Conservation (phyloP, 352 stramenopile species). For the Phytophthora podocarpi region DNA sequence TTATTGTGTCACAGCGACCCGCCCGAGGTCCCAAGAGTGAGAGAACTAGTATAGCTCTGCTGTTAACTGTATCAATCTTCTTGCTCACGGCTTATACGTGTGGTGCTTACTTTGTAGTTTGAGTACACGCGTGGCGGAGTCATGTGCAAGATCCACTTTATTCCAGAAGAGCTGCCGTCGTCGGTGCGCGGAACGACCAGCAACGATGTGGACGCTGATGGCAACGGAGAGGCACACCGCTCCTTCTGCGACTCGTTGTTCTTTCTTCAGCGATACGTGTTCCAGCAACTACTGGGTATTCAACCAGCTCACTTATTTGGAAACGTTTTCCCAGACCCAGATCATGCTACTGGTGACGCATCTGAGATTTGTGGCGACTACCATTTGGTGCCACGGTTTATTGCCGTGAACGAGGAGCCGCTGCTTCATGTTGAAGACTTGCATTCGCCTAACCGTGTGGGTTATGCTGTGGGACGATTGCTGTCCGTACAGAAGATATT, state of each 20-base stretch:
- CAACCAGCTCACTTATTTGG: conserved; percentile 73
- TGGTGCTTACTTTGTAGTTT: conserved; percentile 51
- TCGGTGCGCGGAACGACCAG: conserved; percentile 39
- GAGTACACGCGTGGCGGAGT: conserved; percentile 80
- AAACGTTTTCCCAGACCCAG: conserved; percentile 60
- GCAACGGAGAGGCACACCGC: conserved; percentile 30
- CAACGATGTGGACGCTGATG: conserved; percentile 30
- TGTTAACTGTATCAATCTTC: neutral
- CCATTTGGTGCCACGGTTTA: conserved; percentile 84
- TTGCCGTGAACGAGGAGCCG: conserved; percentile 66
- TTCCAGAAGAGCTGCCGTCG: conserved; percentile 63
- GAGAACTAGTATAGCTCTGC: neutral
- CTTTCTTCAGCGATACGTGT: conserved; percentile 76
- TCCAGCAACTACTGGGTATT: conserved; percentile 78
- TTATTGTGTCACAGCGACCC: conserved; percentile 73
- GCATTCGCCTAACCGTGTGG: conserved; percentile 74
- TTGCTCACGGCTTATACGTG: neutral
- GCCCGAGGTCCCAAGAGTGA: conserved; percentile 62
- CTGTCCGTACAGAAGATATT: conserved; percentile 70
- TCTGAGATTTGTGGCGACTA: conserved; percentile 76
- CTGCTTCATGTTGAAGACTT: conserved; percentile 71
- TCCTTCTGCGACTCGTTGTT: conserved; percentile 63
- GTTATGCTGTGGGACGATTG: conserved; percentile 72
- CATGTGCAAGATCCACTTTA: conserved; percentile 80
- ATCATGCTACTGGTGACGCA: conserved; percentile 54